Evolutionary conservation across 495 filamentous ascomycete species (phyloP), one percentile per base, ranked within the genome.

Genomic region (Pseudevernia furfuracea): DNA sequence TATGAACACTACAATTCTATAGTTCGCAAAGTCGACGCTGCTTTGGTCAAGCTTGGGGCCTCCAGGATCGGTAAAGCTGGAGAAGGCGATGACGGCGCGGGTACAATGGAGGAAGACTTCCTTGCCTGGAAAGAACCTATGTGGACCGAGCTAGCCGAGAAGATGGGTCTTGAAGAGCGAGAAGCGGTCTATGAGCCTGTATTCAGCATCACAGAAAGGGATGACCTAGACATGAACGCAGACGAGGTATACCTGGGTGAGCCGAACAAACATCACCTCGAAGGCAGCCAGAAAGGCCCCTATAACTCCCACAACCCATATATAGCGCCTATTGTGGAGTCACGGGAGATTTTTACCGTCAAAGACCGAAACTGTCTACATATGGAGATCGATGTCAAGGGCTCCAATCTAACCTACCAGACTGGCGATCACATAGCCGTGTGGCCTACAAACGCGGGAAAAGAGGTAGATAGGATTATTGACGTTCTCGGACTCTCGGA

Each of bases 1-100:
- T 99, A 99, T 69, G 94, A 99, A 71, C 95, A 99, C 79, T 99
- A 97, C 82, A 97, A 99, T 77, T 87, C 90, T 44, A 96, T 99
- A 91, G 93, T 99, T 63, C 90, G 94, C 65, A 88, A 91, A 65
- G 85, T 96, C 63, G 85, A 96, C 74, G 83, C 86, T 67, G 87
- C 87, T 41, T 77, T 99, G 55, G 77, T 82, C 68, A 92, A 89
- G 69, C 79, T 92, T 36, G 94, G 94, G 64, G 94, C 89, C 25
- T 81, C 82, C 60, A 82, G 91, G 63, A 91, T 99, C 67, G 91
- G 93, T 14, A 78, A 85, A 48, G 91, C 92, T 38, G 94, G 94
- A 71, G 94, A 97, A 78, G 94, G 94, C 71, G 94, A 99, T 70
- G 94, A 99, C 74, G 94, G 94, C 65, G 93, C 94, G 59, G 94